Conservation (phyloP, 2,329 filamentous ascomycete species). For the Cryphonectria japonica region DNA sequence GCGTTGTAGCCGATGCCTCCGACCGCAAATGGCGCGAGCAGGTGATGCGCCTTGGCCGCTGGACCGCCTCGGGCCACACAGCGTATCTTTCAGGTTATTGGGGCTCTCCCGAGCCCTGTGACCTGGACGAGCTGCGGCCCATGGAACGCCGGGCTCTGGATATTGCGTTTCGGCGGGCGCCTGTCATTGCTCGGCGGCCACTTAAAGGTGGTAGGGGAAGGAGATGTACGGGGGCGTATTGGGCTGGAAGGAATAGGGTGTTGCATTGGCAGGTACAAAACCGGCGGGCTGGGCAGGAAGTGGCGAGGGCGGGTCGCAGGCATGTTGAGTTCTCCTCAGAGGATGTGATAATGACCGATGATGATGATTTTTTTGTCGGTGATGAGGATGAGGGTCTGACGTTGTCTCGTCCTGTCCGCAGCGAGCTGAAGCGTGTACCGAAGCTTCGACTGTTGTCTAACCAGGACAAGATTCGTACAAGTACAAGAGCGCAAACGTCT, state of each 20-base stretch:
- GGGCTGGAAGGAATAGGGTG: background rate
- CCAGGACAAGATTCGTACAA: background rate
- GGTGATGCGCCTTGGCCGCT: slow-evolving; percentile 25
- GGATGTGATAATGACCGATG: background rate
- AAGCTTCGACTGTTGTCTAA: background rate
- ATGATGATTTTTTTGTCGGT: background rate
- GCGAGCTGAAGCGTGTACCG: background rate
- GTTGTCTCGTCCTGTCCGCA: background rate
- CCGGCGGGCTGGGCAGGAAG: background rate
- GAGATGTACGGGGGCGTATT: slow-evolving; percentile 4
- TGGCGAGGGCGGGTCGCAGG: background rate
- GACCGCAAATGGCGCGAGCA: slow-evolving; percentile 25
- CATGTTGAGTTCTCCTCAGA: background rate
- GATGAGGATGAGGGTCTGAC: background rate
- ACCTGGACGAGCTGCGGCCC: slow-evolving; percentile 6
- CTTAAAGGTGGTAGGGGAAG: slow-evolving; percentile 7
- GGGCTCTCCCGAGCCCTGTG: slow-evolving; percentile 6
- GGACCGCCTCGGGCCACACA: background rate
- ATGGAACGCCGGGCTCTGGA: slow-evolving; percentile 4
- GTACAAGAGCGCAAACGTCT: background rate
- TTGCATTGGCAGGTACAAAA: background rate
- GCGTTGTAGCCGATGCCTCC: slow-evolving; percentile 14
- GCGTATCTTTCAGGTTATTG: background rate
- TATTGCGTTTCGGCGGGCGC: slow-evolving; percentile 6
- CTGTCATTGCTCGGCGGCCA: background rate